phyloP scores from a whole-genome alignment of 148 eudicot genomes.

The Rhododendron vialii region DNA sequence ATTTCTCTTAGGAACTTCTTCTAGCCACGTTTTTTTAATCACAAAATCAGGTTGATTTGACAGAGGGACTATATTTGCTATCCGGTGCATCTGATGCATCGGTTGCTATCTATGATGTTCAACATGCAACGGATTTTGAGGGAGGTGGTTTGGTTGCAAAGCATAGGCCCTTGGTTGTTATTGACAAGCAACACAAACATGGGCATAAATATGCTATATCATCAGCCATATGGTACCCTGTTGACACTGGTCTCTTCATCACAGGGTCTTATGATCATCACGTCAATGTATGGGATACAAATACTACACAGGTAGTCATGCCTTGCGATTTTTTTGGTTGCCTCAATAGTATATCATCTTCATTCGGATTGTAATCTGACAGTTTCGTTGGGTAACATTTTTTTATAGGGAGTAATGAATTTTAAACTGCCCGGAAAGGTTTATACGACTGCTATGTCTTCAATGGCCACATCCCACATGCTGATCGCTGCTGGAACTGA shows the following conservation, averaged over 20 bases:
- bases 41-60: conserved; percentile 41
- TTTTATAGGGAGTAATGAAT: conserved; percentile 63
- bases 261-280: conserved; percentile 95
- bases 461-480: conserved; percentile 89
- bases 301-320: conserved; percentile 65
- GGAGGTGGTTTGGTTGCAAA: conserved; percentile 57
- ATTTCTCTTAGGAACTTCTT: conserved; percentile 10
- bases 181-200: conserved; percentile 80
- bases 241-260: conserved; percentile 85
- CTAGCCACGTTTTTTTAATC: conserved; percentile 37
- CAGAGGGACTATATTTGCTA: conserved; percentile 90
- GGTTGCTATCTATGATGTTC: conserved; percentile 78
- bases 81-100: conserved; percentile 90
- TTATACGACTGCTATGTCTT: conserved; percentile 81
- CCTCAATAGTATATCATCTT: not conserved
- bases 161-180: conserved; percentile 53
- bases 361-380: not conserved
- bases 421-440: conserved; percentile 99
- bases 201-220: conserved; percentile 85
- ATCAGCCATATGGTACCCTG: conserved; percentile 91
- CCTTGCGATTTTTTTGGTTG: not conserved
- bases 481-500: conserved; percentile 91
- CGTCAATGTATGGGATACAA: conserved; percentile 95
- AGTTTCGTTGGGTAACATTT: not conserved
- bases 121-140: conserved; percentile 63